These are phyloP conservation scores for Solanum hybrid DNA, from an alignment of 305 asterid genomes.

Conservation along the genomic window DNA sequence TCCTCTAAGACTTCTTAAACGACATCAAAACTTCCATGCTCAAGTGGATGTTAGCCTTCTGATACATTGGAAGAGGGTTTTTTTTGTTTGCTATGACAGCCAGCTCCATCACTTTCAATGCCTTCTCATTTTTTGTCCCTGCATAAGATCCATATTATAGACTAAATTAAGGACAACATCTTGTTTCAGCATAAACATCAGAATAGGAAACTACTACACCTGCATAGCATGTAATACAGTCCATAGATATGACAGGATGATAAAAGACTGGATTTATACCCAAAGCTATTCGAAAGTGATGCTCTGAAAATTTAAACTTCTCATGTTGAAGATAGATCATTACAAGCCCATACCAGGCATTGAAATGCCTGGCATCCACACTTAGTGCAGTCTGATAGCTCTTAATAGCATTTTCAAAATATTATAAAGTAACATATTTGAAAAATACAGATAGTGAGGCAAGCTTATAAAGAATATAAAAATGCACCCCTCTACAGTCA, in stretches of 20 bases:
- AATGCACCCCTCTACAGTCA: neutral
- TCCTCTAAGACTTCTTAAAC: constrained; percentile 89
- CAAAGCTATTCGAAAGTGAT: constrained; percentile 81
- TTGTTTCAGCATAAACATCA: neutral
- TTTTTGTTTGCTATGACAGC: constrained; percentile 87
- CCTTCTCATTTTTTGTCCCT: constrained; percentile 59
- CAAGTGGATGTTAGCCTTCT: constrained; percentile 82
- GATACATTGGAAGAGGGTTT: constrained; percentile 92
- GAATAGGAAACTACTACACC: constrained; percentile 28
- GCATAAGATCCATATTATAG: constrained; percentile 6
- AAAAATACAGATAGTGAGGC: constrained; percentile 5
- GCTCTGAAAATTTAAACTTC: constrained; percentile 88
- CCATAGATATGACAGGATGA: constrained; percentile 87
- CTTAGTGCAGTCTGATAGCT: constrained; percentile 79
- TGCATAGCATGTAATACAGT: constrained; percentile 69
- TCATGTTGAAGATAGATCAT: constrained; percentile 90
- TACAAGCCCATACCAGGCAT: constrained; percentile 99
- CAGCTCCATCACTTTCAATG: constrained; percentile 74
- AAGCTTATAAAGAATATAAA: neutral
- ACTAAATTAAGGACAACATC: neutral
- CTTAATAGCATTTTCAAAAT: constrained; percentile 81
- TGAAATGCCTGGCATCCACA: constrained; percentile 80
- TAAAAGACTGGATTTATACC: constrained; percentile 82
- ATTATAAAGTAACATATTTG: constrained; percentile 83
- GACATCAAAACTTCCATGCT: constrained; percentile 72